Evolutionary conservation across 2,329 filamentous ascomycete species (phyloP).

Genomic region (Exophiala alcalophila): DNA sequence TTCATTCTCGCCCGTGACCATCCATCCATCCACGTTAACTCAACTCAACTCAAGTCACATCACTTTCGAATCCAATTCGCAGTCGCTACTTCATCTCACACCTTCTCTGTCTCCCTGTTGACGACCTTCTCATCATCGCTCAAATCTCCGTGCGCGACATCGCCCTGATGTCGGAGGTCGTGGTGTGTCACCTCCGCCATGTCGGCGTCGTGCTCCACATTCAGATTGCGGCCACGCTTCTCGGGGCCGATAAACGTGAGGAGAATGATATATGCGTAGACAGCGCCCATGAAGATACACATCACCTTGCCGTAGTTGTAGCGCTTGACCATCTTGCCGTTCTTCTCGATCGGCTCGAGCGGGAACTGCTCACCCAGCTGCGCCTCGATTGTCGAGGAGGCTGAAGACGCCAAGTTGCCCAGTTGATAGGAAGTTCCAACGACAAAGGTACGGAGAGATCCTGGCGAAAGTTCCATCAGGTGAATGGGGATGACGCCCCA

Average conservation of each 20-base stretch:
- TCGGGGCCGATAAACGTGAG: slow-evolving; percentile 49
- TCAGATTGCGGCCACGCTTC: slow-evolving; percentile 46
- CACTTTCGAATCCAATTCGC: no score
- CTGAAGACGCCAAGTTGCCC: slow-evolving; percentile 59
- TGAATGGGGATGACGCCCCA: slow-evolving; percentile 74
- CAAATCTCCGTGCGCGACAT: slow-evolving; percentile 12
- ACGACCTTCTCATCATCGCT: slow-evolving; percentile 27
- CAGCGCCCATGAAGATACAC: slow-evolving; percentile 86
- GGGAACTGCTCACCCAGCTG: slow-evolving; percentile 73
- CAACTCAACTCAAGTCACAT: no score
- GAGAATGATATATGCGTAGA: slow-evolving; percentile 63
- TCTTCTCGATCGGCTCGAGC: slow-evolving; percentile 53
- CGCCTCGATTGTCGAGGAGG: slow-evolving; percentile 71
- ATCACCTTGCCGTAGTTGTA: slow-evolving; percentile 82
- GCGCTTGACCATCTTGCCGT: slow-evolving; percentile 44
- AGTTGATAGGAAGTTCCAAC: slow-evolving; percentile 64
- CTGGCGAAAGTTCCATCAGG: slow-evolving; percentile 62
- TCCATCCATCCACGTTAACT: no score
- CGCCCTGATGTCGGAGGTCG: slow-evolving; percentile 20
- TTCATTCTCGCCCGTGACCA: no score
- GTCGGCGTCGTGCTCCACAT: slow-evolving; percentile 48
- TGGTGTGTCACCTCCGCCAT: slow-evolving; percentile 40
- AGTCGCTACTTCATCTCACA: slow-evolving; percentile 15
- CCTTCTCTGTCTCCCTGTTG: slow-evolving; percentile 13
- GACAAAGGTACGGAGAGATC: slow-evolving; percentile 59